Conservation (phyloP, 1,284 basidiomycete species). For the Trichosporon sp. region DNA sequence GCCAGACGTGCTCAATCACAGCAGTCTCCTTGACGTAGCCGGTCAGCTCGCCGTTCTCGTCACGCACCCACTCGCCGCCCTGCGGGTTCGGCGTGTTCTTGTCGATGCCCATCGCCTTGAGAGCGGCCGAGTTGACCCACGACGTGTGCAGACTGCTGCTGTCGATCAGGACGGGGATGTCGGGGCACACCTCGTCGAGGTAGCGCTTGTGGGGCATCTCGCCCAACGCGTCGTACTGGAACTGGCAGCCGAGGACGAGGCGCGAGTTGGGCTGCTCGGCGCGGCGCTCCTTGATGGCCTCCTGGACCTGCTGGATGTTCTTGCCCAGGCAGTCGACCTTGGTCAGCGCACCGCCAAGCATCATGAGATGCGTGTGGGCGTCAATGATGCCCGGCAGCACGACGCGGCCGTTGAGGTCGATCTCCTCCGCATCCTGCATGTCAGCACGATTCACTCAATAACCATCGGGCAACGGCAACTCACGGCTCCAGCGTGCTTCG, state of each 20-base stretch:
- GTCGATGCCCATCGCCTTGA: conserved; percentile 23
- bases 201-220: conserved; percentile 16
- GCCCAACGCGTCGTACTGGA: conserved; percentile 27
- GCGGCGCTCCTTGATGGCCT: conserved; percentile 7
- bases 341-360: conserved; percentile 25
- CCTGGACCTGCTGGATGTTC: conserved; percentile 18
- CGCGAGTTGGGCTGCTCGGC: conserved; percentile 8
- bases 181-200: conserved; percentile 26
- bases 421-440: not conserved
- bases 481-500: not conserved
- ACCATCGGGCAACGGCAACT: not conserved
- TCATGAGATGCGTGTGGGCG: conserved; percentile 31
- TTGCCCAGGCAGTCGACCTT: conserved; percentile 21
- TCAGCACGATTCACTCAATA: not conserved
- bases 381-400: conserved; percentile 35
- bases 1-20: conserved; percentile 25
- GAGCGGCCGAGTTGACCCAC: conserved; percentile 31
- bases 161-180: conserved; percentile 34
- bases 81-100: conserved; percentile 21
- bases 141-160: conserved; percentile 25
- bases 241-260: conserved; percentile 22
- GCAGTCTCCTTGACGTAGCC: conserved; percentile 29
- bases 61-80: conserved; percentile 29
- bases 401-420: conserved; percentile 22
- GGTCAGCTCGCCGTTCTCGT: conserved; percentile 26